Percentiles rank a stretch among this genome's conserved stretches.
Conservation (phyloP, 2,329 filamentous ascomycete genomes). For the Leptographium flavum region DNA sequence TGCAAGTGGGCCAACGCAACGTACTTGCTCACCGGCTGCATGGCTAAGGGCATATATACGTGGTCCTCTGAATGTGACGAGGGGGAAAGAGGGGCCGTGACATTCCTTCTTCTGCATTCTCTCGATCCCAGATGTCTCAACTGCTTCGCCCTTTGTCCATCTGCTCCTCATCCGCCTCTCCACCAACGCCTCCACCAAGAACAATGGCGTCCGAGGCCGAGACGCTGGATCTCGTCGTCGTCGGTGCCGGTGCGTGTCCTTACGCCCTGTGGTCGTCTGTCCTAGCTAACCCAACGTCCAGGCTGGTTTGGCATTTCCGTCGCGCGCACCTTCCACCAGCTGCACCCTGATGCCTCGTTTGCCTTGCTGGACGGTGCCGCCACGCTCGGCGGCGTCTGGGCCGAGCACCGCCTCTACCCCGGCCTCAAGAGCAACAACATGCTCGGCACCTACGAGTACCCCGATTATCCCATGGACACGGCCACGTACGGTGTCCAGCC, state of each 20-base stretch:
- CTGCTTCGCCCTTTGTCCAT: background rate
- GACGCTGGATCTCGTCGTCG: slow-evolving; percentile 29
- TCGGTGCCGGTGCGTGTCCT: slow-evolving; percentile 37
- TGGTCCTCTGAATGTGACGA: too few relatives aligned
- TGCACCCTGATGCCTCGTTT: slow-evolving; percentile 42
- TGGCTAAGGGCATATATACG: too few relatives aligned
- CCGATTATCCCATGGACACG: slow-evolving; percentile 55
- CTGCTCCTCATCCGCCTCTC: background rate
- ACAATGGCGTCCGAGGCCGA: slow-evolving; percentile 20
- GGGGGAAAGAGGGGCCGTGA: too few relatives aligned
- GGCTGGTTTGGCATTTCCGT: slow-evolving; percentile 36
- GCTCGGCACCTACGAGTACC: slow-evolving; percentile 57
- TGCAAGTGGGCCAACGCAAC: too few relatives aligned
- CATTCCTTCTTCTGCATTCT: too few relatives aligned
- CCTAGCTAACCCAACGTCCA: background rate
- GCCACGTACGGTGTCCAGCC: slow-evolving; percentile 32
- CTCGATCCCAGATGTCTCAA: too few relatives aligned
- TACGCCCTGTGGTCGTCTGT: background rate
- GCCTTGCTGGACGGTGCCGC: slow-evolving; percentile 41
- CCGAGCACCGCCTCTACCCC: slow-evolving; percentile 49
- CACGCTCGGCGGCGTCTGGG: slow-evolving; percentile 57
- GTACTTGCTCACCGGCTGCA: too few relatives aligned
- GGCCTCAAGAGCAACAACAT: slow-evolving; percentile 63
- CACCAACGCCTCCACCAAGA: background rate
- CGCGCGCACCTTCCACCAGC: slow-evolving; percentile 45